Conservation (phyloP, 1,139 yeast genomes). For the Protomyces macrosporus region DNA sequence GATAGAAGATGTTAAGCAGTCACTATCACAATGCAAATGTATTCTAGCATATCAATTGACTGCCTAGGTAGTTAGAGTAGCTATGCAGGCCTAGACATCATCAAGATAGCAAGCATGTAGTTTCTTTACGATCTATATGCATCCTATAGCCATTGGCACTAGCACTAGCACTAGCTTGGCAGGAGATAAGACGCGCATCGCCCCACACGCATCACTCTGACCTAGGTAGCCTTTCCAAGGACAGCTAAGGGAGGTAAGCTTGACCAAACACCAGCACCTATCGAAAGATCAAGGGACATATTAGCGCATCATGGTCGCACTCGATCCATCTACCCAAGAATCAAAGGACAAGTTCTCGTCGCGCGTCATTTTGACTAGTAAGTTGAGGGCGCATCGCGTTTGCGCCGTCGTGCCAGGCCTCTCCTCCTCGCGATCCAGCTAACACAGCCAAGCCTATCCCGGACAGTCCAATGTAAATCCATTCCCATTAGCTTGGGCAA, state of each 20-base stretch:
- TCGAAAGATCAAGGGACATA: not conserved
- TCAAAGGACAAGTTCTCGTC: not conserved
- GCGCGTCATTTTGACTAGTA: constrained; percentile 19
- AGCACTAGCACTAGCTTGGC: not conserved
- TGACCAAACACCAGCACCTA: not conserved
- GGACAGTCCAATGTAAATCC: constrained; percentile 49
- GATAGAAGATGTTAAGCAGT: not conserved
- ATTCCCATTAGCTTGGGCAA: constrained; percentile 50
- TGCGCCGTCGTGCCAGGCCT: not conserved
- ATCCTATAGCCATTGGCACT: too few relatives aligned
- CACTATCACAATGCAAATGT: not conserved
- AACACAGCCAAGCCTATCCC: constrained; percentile 46
- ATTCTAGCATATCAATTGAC: not conserved
- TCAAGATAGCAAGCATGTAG: too few relatives aligned
- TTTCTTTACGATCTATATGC: not conserved
- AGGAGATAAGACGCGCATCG: not conserved
- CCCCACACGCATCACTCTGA: not conserved
- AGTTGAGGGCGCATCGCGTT: not conserved
- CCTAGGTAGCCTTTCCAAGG: too few relatives aligned
- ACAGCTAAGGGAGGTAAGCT: too few relatives aligned
- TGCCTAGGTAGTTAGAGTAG: not conserved
- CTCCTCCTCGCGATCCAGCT: constrained; percentile 31
- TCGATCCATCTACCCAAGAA: not conserved
- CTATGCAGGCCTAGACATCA: too few relatives aligned
- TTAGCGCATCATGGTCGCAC: not conserved